Conservation (phyloP, 352 stramenopile genomes). For the Detonula confervacea region DNA sequence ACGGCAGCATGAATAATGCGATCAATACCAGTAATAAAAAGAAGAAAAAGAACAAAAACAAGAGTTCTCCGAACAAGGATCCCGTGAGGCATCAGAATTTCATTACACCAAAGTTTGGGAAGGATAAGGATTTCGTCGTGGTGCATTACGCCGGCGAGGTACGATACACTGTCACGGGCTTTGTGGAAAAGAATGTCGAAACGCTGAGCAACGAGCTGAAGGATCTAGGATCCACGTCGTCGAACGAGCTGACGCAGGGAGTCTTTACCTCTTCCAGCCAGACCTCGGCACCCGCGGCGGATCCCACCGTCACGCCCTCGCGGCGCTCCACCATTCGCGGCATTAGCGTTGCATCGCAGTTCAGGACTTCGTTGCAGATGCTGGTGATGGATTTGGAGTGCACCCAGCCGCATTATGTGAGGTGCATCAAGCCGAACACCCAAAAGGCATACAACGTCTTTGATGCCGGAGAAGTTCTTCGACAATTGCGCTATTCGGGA, state of each 20-base stretch:
- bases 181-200: slow-evolving; percentile 98
- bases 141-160: slow-evolving; percentile 97
- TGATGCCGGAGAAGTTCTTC: slow-evolving; percentile 90
- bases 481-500: slow-evolving; percentile 93
- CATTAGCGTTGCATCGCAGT: slow-evolving; percentile 83
- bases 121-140: slow-evolving; percentile 91
- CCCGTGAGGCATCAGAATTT: slow-evolving; percentile 73
- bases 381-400: slow-evolving; percentile 93
- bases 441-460: slow-evolving; percentile 89
- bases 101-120: slow-evolving; percentile 82
- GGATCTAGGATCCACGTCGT: slow-evolving; percentile 70
- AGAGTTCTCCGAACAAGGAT: slow-evolving; percentile 28
- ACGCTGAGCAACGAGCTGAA: slow-evolving; percentile 95
- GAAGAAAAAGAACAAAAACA: slow-evolving; percentile 58
- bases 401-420: slow-evolving; percentile 96
- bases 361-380: slow-evolving; percentile 80
- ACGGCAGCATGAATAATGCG: slow-evolving; percentile 21
- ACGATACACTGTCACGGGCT: slow-evolving; percentile 94
- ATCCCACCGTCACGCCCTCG: slow-evolving; percentile 27
- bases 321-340: slow-evolving; percentile 78
- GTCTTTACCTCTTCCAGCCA: slow-evolving; percentile 62
- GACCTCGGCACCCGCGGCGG: slow-evolving; percentile 28
- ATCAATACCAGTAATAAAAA: slow-evolving; percentile 2
- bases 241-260: slow-evolving; percentile 55
- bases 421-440: slow-evolving; percentile 98